Evolutionary conservation across 2,329 filamentous ascomycete species (phyloP), one percentile per base, ranked within the genome.

Genomic region (Lasiodiplodia sp.): DNA sequence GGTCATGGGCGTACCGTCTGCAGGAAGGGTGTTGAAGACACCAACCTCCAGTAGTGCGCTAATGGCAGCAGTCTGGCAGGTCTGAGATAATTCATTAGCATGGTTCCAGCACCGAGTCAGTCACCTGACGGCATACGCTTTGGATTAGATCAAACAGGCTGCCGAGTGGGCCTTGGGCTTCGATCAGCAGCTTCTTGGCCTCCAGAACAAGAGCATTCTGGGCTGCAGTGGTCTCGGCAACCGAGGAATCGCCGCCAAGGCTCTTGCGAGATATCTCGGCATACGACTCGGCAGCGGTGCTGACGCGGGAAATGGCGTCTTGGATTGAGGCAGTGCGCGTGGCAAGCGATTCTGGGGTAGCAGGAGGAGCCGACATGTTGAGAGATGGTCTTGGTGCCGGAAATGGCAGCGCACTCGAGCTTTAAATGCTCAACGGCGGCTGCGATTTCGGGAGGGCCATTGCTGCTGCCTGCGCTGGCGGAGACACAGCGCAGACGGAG

Each of bases 31-130:
- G 3, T 58, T 38, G 52, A 69, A 69, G 6, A 69, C 67, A 6
- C 58, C 67, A 12, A 69, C 51, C 34, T 66, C 67, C 12, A 69
- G 62, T 18, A 69, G 31, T 31, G 51, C 21, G n/a, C 67, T 51
- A 25, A 38, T 47, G 18, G 62, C 67, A 37, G 60, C 58, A 4
- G 67, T 66, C 14, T 51, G 67, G 28, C 34, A 49, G 51, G 52
- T 51, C 67, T 69, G 28, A 12, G 10, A 14, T 23, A 14, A 12
- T 11, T 14, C 21, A n/a, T 53, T 4, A 14, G 34, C 8, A 60
- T 63, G 3, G 31, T 56, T 28, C n/a, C 7, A 7, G 34, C n/a
- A 18, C 23, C 3, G 6, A 21, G 51, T 10, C 10, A 21, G n/a
- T 12, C 21, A 51, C 37, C 8, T 21, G 25, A 4, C 16, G 16